These are phyloP conservation scores for Trypanosoma brucei DNA, from an alignment of 208 protist genomes.

Conservation along the genomic window DNA sequence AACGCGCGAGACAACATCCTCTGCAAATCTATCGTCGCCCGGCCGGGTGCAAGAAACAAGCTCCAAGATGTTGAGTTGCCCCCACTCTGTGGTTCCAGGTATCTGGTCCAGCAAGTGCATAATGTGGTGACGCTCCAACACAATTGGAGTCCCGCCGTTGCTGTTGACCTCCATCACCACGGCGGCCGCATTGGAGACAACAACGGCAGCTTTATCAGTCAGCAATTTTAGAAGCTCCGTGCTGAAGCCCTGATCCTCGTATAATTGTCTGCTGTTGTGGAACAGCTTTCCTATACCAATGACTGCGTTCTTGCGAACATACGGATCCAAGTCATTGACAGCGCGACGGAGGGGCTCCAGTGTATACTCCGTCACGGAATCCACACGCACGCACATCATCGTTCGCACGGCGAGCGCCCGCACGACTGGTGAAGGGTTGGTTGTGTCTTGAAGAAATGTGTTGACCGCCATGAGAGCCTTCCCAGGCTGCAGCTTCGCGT, in stretches of 20 bases:
- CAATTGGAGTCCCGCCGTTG: slow-evolving; percentile 33
- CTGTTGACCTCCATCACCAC: slow-evolving; percentile 93
- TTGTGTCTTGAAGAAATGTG: slow-evolving; percentile 96
- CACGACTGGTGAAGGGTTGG: slow-evolving; percentile 94
- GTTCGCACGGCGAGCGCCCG: slow-evolving; percentile 98
- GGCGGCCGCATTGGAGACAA: slow-evolving; percentile 97
- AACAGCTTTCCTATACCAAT: slow-evolving; percentile 99
- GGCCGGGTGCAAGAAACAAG: slow-evolving; percentile 84
- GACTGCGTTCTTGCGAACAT: slow-evolving; percentile 99
- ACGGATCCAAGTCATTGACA: slow-evolving; percentile 94
- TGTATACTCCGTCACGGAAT: slow-evolving; percentile 97
- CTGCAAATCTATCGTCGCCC: slow-evolving; percentile 49
- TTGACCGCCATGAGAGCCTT: slow-evolving; percentile 98
- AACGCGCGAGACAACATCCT: slow-evolving; percentile 93
- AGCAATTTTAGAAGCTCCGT: slow-evolving; percentile 90
- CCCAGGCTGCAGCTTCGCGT: slow-evolving; percentile 97
- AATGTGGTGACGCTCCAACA: slow-evolving; percentile 75
- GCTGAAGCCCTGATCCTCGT: slow-evolving; percentile 92
- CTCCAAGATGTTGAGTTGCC: slow-evolving; percentile 98
- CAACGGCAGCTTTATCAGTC: slow-evolving; percentile 95
- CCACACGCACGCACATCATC: slow-evolving; percentile 99
- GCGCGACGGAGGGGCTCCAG: slow-evolving; percentile 94
- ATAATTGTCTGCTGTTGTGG: slow-evolving; percentile 95
- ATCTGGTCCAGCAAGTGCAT: slow-evolving; percentile 94
- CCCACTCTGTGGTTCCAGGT: slow-evolving; percentile 98